Evolutionary conservation across 2,329 filamentous ascomycete genomes (phyloP).

Genomic region (Ceratocystis albifundus): DNA sequence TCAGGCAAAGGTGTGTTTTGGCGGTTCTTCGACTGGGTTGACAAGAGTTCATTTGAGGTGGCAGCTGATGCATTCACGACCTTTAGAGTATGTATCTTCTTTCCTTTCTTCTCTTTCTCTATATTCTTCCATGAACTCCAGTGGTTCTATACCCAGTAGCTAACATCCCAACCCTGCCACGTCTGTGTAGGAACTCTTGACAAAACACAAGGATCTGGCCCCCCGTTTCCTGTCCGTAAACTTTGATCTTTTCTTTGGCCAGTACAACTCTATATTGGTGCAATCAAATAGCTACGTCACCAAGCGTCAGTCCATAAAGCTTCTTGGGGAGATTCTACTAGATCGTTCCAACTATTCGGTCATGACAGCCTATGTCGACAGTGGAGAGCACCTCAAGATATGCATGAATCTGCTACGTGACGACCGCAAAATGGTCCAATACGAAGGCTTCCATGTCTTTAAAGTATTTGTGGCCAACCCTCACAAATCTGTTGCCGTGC

Average conservation of each 20-base stretch:
- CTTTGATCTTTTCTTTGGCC: conserved; percentile 84
- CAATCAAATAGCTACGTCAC: conserved; percentile 95
- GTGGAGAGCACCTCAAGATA: conserved; percentile 90
- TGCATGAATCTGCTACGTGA: conserved; percentile 96
- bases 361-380: conserved; percentile 95
- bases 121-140: neutral
- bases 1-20: conserved; percentile 82
- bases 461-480: conserved; percentile 99
- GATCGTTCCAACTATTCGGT: conserved; percentile 95
- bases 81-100: conserved; percentile 57
- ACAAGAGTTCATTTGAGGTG: conserved; percentile 91
- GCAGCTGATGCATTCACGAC: conserved; percentile 96
- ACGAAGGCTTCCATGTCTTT: conserved; percentile 98
- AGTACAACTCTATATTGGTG: conserved; percentile 77
- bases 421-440: conserved; percentile 97
- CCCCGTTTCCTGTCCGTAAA: conserved; percentile 79
- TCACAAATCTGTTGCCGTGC: conserved; percentile 91
- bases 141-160: neutral
- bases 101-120: neutral
- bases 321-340: conserved; percentile 85
- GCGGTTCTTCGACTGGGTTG: conserved; percentile 95
- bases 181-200: conserved; percentile 70
- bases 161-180: conserved; percentile 11
- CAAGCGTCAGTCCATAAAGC: conserved; percentile 94
- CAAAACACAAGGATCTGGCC: conserved; percentile 84